A percentile compares a stretch with the other conserved stretches of the same genome.
These are phyloP conservation scores for Coemansia sp. DNA, from an alignment of 192 early-diverging fungal species.

Conservation along the genomic window DNA sequence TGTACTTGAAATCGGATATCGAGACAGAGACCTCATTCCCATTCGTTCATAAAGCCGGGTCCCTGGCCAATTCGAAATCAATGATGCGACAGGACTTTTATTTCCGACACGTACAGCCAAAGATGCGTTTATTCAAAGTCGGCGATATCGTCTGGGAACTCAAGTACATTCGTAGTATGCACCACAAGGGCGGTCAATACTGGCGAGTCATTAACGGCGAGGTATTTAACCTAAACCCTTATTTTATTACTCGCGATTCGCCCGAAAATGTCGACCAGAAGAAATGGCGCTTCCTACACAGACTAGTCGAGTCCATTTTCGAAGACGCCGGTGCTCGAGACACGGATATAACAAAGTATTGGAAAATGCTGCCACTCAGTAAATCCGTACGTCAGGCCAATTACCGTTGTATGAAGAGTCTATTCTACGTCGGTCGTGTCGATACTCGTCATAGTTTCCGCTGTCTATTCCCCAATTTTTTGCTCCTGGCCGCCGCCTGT, in stretches of 20 bases:
- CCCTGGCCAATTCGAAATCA: slow-evolving; percentile 22
- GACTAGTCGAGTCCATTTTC: slow-evolving; percentile 43
- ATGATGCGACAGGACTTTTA: slow-evolving; percentile 33
- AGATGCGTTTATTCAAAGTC: slow-evolving; percentile 62
- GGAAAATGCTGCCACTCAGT: slow-evolving; percentile 59
- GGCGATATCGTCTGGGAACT: slow-evolving; percentile 60
- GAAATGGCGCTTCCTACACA: slow-evolving; percentile 56
- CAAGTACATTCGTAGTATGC: slow-evolving; percentile 41
- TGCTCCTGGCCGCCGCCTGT: slow-evolving; percentile 79
- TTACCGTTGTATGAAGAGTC: slow-evolving; percentile 76
- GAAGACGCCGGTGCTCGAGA: slow-evolving; percentile 53
- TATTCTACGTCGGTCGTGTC: slow-evolving; percentile 85
- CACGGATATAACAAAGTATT: slow-evolving; percentile 66
- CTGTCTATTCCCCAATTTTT: slow-evolving; percentile 82
- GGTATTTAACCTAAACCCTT: slow-evolving; percentile 72
- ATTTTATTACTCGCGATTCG: slow-evolving; percentile 58
- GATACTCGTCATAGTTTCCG: slow-evolving; percentile 79
- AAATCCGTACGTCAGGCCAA: slow-evolving; percentile 69
- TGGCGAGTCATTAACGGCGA: slow-evolving; percentile 71
- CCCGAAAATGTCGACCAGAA: slow-evolving; percentile 34
- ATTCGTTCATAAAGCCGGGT: slow-evolving; percentile 17
- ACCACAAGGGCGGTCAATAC: slow-evolving; percentile 41
- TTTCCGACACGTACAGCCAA: slow-evolving; percentile 15
- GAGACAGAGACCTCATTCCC: slow-evolving; percentile 24
- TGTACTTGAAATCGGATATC: slow-evolving; percentile 12